phyloP scores from a whole-genome alignment of 805 yeast species.

The Candida vaughaniae region DNA sequence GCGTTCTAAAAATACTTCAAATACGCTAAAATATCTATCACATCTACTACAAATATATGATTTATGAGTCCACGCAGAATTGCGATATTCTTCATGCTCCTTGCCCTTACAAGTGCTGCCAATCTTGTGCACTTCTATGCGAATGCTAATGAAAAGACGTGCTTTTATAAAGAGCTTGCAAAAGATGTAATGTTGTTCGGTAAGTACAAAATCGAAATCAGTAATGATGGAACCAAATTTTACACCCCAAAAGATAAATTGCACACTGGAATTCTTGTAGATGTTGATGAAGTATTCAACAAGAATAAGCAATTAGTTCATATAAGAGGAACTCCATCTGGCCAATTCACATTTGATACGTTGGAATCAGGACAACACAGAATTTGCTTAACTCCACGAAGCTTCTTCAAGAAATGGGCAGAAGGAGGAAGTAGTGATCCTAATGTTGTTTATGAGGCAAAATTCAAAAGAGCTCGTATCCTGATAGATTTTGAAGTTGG shows the following conservation, averaged over 20 bases:
- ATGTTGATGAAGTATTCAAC: constrained; percentile 42
- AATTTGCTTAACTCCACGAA: constrained; percentile 25
- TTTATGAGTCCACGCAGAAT: no score
- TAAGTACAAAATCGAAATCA: constrained; percentile 46
- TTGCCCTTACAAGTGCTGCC: background rate
- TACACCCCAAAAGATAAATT: constrained; percentile 26
- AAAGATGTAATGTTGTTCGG: constrained; percentile 51
- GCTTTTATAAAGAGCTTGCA: constrained; percentile 57
- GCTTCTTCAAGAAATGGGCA: constrained; percentile 18
- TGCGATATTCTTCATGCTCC: no score
- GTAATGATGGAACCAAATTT: constrained; percentile 36
- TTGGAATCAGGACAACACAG: constrained; percentile 26
- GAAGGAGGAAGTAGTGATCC: constrained; percentile 16
- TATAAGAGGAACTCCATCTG: constrained; percentile 21
- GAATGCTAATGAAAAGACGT: constrained; percentile 51
- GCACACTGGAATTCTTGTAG: constrained; percentile 35
- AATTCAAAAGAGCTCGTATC: constrained; percentile 20
- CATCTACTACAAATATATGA: no score
- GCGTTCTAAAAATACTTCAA: no score
- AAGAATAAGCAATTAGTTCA: constrained; percentile 23
- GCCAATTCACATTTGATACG: constrained; percentile 27
- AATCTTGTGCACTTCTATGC: constrained; percentile 46
- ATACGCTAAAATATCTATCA: no score
- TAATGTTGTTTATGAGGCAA: constrained; percentile 17
- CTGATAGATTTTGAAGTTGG: constrained; percentile 22